Percentiles rank a stretch among this genome's conserved stretches.
Evolutionary conservation across 164 flowering plant genomes (phyloP).

Genomic region (Magnolia sinica): DNA sequence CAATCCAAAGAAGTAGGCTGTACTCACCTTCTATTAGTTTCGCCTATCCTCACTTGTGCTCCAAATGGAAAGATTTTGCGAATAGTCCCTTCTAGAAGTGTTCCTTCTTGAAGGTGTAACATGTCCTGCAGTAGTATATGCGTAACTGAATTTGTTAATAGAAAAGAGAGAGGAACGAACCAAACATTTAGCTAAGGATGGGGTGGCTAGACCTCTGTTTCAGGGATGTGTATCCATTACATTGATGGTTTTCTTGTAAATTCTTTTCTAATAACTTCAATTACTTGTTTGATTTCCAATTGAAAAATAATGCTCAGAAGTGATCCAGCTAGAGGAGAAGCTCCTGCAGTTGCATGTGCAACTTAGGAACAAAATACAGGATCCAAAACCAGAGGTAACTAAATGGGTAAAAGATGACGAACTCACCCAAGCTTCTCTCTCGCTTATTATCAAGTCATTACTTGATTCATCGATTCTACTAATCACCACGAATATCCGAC

Average conservation of each 20-base stretch:
- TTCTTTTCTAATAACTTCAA: too few relatives aligned
- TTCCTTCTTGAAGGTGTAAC: conserved; percentile 70
- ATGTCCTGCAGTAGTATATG: conserved; percentile 46
- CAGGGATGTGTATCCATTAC: too few relatives aligned
- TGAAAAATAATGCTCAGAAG: neutral
- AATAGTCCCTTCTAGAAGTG: conserved; percentile 86
- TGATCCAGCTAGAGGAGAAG: neutral
- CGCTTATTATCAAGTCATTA: conserved; percentile 85
- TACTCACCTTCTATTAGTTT: conserved; percentile 71
- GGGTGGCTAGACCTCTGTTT: too few relatives aligned
- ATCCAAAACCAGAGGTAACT: neutral
- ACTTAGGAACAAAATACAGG: neutral
- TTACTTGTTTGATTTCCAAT: neutral
- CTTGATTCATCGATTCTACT: conserved; percentile 65
- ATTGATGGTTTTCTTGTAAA: too few relatives aligned
- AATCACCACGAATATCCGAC: conserved; percentile 53
- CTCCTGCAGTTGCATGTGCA: neutral
- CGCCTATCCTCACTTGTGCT: conserved; percentile 83
- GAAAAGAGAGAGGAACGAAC: neutral
- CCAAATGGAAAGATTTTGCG: conserved; percentile 82
- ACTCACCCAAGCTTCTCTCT: conserved; percentile 92
- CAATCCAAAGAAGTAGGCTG: neutral
- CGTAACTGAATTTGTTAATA: neutral
- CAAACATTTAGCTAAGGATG: neutral
- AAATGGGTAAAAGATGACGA: conserved; percentile 5